These are phyloP conservation scores for Penicillium sp. DNA, from an alignment of 2,329 filamentous ascomycete genomes.

Conservation along the genomic window DNA sequence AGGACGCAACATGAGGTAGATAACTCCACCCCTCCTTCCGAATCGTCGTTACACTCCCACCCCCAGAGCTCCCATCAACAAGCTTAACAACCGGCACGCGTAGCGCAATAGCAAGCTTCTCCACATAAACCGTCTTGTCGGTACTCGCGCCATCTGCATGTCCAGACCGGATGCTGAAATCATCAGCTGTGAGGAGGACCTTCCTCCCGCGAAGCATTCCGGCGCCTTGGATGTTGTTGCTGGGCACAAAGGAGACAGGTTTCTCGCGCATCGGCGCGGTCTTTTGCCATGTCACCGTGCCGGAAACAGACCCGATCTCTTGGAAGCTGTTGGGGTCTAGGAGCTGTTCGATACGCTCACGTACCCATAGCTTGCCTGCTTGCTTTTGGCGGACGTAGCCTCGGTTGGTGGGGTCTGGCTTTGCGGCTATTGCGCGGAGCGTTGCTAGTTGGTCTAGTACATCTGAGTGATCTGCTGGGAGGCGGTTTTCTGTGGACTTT, in stretches of 20 bases:
- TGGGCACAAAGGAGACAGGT: slow-evolving; percentile 54
- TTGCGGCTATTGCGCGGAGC: slow-evolving; percentile 54
- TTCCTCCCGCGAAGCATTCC: slow-evolving; percentile 55
- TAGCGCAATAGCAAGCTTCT: too few relatives aligned
- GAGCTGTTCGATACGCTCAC: slow-evolving; percentile 59
- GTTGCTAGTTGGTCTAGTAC: slow-evolving; percentile 56
- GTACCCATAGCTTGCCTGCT: slow-evolving; percentile 64
- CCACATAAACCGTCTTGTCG: too few relatives aligned
- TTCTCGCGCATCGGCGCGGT: slow-evolving; percentile 35
- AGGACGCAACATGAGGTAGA: too few relatives aligned
- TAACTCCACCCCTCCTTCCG: too few relatives aligned
- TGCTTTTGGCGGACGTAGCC: slow-evolving; percentile 64
- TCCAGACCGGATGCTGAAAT: too few relatives aligned
- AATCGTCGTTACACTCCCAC: too few relatives aligned
- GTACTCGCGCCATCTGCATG: too few relatives aligned
- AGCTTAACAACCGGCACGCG: too few relatives aligned
- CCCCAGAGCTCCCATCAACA: too few relatives aligned
- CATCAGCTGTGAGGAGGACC: background rate
- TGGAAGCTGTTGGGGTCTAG: slow-evolving; percentile 56
- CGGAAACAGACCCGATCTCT: slow-evolving; percentile 61
- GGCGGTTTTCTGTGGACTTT: slow-evolving; percentile 30
- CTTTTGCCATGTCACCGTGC: slow-evolving; percentile 58
- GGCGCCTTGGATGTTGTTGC: slow-evolving; percentile 63
- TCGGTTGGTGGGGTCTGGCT: slow-evolving; percentile 51
- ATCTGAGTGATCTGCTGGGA: slow-evolving; percentile 62